These are phyloP conservation scores for Aspergillus haitiensis DNA, from an alignment of 495 filamentous ascomycete genomes.

Conservation along the genomic window DNA sequence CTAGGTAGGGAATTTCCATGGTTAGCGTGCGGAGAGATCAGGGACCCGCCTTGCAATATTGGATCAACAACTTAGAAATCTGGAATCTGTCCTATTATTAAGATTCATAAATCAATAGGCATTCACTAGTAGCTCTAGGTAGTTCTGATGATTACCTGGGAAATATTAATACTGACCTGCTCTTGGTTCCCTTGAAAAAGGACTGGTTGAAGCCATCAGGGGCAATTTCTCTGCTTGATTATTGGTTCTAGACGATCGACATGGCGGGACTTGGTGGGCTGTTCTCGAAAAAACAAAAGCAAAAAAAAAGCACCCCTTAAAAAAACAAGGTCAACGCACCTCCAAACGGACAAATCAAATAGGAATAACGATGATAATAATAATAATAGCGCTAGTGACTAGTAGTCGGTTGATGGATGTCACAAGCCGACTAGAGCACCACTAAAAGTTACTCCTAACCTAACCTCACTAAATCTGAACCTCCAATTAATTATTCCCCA, in stretches of 20 bases:
- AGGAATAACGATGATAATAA: not conserved
- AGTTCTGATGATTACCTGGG: too few relatives aligned
- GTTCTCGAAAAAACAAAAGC: not conserved
- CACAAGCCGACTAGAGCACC: slow-evolving; percentile 6
- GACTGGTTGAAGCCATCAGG: not conserved
- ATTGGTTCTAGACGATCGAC: slow-evolving; percentile 29
- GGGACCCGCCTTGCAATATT: not conserved
- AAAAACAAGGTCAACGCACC: not conserved
- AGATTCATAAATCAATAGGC: too few relatives aligned
- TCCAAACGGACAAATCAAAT: not conserved
- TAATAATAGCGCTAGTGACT: slow-evolving; percentile 10
- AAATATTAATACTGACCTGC: not conserved
- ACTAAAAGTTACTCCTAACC: slow-evolving; percentile 9
- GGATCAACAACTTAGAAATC: not conserved
- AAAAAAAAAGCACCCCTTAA: not conserved
- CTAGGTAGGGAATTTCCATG: not conserved
- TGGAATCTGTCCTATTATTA: too few relatives aligned
- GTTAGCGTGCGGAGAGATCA: not conserved
- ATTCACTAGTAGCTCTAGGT: too few relatives aligned
- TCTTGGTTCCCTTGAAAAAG: too few relatives aligned
- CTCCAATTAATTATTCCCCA: slow-evolving; percentile 1
- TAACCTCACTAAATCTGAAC: slow-evolving; percentile 9
- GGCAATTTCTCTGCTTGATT: not conserved
- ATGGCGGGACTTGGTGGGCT: slow-evolving; percentile 20
- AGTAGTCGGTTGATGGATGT: slow-evolving; percentile 1